Percentiles rank a stretch among this genome's conserved stretches.
Evolutionary conservation across 2,329 filamentous ascomycete genomes (phyloP).

Genomic region (Colletotrichum costaricense): DNA sequence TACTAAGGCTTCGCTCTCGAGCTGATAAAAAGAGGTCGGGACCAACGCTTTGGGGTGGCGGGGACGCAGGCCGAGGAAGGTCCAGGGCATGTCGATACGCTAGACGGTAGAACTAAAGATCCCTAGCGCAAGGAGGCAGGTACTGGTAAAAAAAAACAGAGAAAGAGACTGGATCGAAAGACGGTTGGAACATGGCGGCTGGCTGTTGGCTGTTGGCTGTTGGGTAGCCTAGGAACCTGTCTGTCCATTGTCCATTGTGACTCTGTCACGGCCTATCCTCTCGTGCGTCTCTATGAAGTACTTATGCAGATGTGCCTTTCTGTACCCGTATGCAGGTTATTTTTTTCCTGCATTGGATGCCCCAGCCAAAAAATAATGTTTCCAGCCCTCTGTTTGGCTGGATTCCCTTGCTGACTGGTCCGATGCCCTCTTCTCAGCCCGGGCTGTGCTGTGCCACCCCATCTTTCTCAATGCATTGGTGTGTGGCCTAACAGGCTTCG

Average conservation of each 20-base stretch:
- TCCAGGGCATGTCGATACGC: conserved; percentile 18
- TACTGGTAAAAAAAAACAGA: not conserved
- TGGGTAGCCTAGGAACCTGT: not conserved
- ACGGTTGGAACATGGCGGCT: not conserved
- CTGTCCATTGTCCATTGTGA: not conserved
- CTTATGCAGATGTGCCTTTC: no score
- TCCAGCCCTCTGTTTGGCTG: conserved; percentile 1
- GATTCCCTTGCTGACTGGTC: conserved; percentile 10
- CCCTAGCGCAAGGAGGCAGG: not conserved
- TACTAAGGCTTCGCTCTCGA: not conserved
- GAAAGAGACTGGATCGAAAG: not conserved
- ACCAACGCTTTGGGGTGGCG: conserved; percentile 1
- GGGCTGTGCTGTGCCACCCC: conserved; percentile 31
- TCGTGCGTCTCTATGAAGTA: not conserved
- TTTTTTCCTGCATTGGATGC: conserved; percentile 2
- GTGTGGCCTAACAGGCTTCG: conserved; percentile 19
- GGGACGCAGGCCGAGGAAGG: not conserved
- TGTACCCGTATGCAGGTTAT: not conserved
- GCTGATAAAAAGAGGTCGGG: not conserved
- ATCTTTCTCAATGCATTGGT: conserved; percentile 21
- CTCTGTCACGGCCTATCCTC: not conserved
- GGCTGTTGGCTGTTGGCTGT: not conserved
- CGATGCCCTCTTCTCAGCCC: not conserved
- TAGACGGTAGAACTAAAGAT: not conserved
- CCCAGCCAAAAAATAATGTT: not conserved